Percentiles rank a stretch among this genome's conserved stretches.
Evolutionary conservation across 2,329 filamentous ascomycete species (phyloP).

Genomic region (Eutypella sp.): DNA sequence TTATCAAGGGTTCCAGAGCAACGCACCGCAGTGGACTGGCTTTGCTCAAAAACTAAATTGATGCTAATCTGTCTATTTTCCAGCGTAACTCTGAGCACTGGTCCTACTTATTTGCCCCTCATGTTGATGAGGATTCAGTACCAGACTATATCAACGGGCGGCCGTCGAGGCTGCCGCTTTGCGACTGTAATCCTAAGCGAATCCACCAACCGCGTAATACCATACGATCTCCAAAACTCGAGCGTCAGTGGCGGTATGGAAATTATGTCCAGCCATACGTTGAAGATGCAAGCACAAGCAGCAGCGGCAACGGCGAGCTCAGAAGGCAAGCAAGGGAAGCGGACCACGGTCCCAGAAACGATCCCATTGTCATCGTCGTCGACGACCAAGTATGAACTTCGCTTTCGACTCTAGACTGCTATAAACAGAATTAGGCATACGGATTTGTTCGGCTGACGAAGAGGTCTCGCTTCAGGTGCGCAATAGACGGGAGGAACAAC

Average conservation of each 20-base stretch:
- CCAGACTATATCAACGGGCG: not conserved
- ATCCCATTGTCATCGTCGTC: not conserved
- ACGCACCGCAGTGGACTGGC: constrained; percentile 14
- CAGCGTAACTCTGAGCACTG: not conserved
- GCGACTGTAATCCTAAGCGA: not conserved
- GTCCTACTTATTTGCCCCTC: not conserved
- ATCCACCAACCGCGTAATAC: not conserved
- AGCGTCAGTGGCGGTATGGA: not conserved
- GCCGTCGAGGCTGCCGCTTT: not conserved
- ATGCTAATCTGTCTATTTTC: not conserved
- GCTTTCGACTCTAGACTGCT: not conserved
- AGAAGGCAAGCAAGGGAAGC: not conserved
- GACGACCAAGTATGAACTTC: not conserved
- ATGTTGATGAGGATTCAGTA: not conserved
- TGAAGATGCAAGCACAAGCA: not conserved
- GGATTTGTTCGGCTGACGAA: no score
- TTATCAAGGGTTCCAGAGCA: constrained; percentile 6
- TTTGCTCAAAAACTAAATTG: no score
- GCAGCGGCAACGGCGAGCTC: not conserved
- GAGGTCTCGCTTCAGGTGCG: no score
- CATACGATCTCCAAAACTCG: not conserved
- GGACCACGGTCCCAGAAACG: not conserved
- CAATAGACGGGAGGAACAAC: no score
- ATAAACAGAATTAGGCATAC: no score
- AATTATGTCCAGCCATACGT: not conserved